Conservation (phyloP, 768 basidiomycete genomes). For the Termitomyces sp. region DNA sequence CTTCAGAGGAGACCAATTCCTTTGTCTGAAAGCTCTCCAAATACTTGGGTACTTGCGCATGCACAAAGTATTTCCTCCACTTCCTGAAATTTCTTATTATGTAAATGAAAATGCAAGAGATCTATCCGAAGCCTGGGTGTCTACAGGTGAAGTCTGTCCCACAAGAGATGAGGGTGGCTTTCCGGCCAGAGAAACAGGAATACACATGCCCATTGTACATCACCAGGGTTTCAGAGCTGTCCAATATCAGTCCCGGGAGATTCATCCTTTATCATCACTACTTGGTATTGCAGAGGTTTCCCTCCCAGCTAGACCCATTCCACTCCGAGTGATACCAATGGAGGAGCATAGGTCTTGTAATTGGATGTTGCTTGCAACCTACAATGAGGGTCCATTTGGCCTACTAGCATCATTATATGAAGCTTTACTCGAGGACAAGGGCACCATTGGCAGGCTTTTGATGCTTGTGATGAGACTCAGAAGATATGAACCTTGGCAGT, state of each 20-base stretch:
- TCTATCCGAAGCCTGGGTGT: background rate
- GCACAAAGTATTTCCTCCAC: background rate
- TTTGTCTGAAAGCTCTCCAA: background rate
- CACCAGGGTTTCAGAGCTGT: too few species aligned
- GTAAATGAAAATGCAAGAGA: background rate
- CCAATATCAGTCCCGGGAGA: background rate
- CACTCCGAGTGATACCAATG: background rate
- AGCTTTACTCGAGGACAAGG: background rate
- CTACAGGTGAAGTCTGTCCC: background rate
- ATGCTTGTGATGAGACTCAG: background rate
- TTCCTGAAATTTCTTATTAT: background rate
- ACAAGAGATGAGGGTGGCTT: background rate
- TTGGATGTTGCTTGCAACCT: background rate
- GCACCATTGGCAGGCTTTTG: background rate
- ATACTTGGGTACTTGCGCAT: background rate
- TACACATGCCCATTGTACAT: too few species aligned
- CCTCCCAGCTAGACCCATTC: too few species aligned
- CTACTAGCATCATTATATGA: background rate
- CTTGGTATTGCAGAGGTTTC: background rate
- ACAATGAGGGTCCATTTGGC: slow-evolving; percentile 1
- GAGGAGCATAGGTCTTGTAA: background rate
- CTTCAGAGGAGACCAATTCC: background rate
- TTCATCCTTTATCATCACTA: background rate
- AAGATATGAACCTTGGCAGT: too few species aligned
- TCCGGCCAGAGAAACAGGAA: background rate